These are phyloP conservation scores for Aureobasidium sp. DNA, from an alignment of 2,329 filamentous ascomycete species.

Conservation along the genomic window DNA sequence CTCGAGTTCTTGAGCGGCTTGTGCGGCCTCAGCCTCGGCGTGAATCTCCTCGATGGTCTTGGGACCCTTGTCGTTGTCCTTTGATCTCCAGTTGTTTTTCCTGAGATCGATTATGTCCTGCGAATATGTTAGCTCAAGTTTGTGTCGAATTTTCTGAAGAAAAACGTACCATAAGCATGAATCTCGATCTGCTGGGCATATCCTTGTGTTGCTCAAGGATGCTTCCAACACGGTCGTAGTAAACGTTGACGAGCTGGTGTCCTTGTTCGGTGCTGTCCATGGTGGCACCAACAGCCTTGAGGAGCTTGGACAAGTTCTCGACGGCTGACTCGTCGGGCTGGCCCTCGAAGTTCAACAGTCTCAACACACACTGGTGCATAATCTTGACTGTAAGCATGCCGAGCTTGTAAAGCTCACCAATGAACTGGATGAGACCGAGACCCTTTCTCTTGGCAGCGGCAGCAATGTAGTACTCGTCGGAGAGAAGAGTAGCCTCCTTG, in stretches of 20 bases:
- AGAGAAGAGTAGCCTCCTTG: conserved; percentile 72
- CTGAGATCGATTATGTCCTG: conserved; percentile 79
- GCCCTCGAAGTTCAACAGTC: conserved; percentile 90
- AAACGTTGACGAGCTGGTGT: conserved; percentile 77
- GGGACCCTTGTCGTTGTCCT: conserved; percentile 92
- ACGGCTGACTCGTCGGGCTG: conserved; percentile 92
- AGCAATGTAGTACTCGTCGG: conserved; percentile 91
- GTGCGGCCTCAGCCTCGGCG: conserved; percentile 67
- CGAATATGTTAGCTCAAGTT: not conserved
- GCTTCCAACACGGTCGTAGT: conserved; percentile 79
- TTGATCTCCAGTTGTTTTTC: conserved; percentile 67
- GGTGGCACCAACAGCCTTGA: conserved; percentile 82
- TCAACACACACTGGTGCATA: conserved; percentile 98
- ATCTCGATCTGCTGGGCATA: conserved; percentile 77
- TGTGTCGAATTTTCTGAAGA: not conserved
- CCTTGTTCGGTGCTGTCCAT: conserved; percentile 78
- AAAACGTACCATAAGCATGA: conserved; percentile 72
- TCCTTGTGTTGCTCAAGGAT: conserved; percentile 68
- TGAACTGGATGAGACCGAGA: conserved; percentile 97
- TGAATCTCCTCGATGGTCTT: conserved; percentile 94
- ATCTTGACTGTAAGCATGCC: conserved; percentile 98
- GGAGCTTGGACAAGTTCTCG: conserved; percentile 86
- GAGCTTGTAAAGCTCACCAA: conserved; percentile 97
- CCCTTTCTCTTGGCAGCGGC: conserved; percentile 93
- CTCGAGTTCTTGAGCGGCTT: conserved; percentile 69